These are phyloP conservation scores for Yamadazyma phyllophila DNA, from an alignment of 805 yeast species.

Conservation along the genomic window DNA sequence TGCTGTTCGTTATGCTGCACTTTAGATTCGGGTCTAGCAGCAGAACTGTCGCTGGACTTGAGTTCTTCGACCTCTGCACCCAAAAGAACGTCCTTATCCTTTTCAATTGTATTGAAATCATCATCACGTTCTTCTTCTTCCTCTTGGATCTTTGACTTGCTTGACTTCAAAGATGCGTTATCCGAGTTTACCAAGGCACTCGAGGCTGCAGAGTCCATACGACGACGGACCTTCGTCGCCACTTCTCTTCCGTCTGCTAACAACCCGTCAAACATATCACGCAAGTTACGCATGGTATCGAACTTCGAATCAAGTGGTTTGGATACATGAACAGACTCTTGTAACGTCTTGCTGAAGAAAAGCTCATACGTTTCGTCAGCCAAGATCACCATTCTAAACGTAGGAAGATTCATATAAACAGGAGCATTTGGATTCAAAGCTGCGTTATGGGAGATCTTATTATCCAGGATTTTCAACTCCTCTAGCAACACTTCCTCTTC, in stretches of 20 bases:
- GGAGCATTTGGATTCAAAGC: constrained; percentile 83
- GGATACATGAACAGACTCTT: constrained; percentile 65
- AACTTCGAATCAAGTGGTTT: constrained; percentile 48
- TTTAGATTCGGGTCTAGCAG: constrained; percentile 1
- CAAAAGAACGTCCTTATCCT: constrained; percentile 46
- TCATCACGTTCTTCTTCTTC: constrained; percentile 48
- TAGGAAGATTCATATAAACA: constrained; percentile 70
- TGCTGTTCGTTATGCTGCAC: not conserved
- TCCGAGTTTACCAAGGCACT: constrained; percentile 19
- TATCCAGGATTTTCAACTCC: constrained; percentile 36
- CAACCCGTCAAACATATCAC: constrained; percentile 88
- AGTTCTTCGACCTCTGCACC: constrained; percentile 46
- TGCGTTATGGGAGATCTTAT: constrained; percentile 57
- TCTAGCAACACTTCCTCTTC: constrained; percentile 34
- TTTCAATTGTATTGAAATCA: constrained; percentile 40
- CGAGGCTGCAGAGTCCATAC: constrained; percentile 72
- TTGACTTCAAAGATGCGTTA: constrained; percentile 22
- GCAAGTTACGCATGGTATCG: constrained; percentile 55
- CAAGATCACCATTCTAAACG: constrained; percentile 89
- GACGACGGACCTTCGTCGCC: constrained; percentile 82
- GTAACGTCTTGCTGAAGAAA: constrained; percentile 68
- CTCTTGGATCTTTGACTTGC: constrained; percentile 22
- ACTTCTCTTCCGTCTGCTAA: constrained; percentile 91
- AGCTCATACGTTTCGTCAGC: constrained; percentile 93
- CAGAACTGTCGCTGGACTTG: not conserved